Evolutionary conservation across 306 rosid species (phyloP).

Genomic region (Canavalia gladiata): DNA sequence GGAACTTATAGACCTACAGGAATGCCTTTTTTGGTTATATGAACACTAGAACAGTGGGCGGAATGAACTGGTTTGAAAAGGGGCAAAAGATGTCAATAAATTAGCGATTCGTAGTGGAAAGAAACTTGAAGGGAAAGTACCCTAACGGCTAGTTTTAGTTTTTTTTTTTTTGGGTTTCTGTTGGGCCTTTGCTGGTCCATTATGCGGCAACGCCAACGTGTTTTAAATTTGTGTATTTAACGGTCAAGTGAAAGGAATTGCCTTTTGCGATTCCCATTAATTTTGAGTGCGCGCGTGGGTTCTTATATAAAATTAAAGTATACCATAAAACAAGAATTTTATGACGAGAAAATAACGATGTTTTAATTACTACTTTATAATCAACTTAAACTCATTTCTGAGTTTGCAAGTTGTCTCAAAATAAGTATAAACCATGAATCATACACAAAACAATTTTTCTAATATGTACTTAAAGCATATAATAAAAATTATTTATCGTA

Average conservation of each 20-base stretch:
- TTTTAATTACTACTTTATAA: too few relatives aligned
- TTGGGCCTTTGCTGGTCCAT: constrained; percentile 38
- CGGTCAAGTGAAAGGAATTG: constrained; percentile 36
- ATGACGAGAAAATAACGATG: not conserved
- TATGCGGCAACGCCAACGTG: not conserved
- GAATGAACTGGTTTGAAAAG: constrained; percentile 16
- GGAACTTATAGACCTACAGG: not conserved
- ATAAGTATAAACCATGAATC: too few relatives aligned
- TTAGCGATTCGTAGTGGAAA: constrained; percentile 43
- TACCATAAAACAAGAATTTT: not conserved
- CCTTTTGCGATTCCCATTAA: not conserved
- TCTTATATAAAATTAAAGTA: not conserved
- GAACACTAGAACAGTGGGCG: not conserved
- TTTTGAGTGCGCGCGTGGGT: not conserved
- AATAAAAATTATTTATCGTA: too few relatives aligned
- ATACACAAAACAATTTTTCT: too few relatives aligned
- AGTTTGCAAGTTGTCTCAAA: too few relatives aligned
- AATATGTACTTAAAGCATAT: too few relatives aligned
- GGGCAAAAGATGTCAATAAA: constrained; percentile 23
- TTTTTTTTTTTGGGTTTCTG: not conserved
- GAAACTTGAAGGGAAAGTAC: constrained; percentile 26
- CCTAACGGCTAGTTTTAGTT: constrained; percentile 52
- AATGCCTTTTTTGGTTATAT: not conserved
- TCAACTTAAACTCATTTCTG: too few relatives aligned
- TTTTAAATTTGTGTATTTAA: constrained; percentile 38